Base-by-base conservation (phyloP, 441 rosid genomes). In the Isatis lusitanica region DNA sequence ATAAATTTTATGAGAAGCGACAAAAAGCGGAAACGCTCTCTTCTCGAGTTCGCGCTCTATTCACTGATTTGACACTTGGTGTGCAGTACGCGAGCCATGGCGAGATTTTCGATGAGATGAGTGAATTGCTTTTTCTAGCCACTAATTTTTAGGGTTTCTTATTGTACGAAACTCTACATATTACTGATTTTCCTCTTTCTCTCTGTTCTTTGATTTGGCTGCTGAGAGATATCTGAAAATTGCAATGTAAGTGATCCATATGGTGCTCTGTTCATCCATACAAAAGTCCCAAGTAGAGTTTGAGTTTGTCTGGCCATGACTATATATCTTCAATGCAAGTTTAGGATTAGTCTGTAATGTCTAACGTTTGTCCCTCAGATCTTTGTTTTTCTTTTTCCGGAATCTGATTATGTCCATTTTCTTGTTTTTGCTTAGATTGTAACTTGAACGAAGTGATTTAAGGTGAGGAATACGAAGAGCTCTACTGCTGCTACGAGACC, bases 41-140 rank as follows among this genome's bases (percentile, higher is more conserved):
- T 40, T 64, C 7, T 56, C 64, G 47, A 63, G 9, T 51, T 43
- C 10, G 48, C 76, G 70, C 65, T 73, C 64, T 53, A 43, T 48
- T 13, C 31, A 48, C 55, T 8, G 17, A 56, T 16, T 43, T 21
- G 48, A 12, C 50, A 36, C 30, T 39, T 39, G 66, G 24, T 35
- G 12, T 39, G 42, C 57, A 28, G 43, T 33, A 28, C 6, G 36
- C 6, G 58, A 64, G 56, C 63, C 55, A 43, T 64, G 58, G 58
- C 71, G 71, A 18, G 24, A 35, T 9, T 10, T 62, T 56, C 71
- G 42, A 73, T 64, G 71, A 63, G 58, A 35, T 0, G 2, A 65
- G 10, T n/a, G 2, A 65, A 10, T 38, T 5, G 6, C 16, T 26
- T 46, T 24, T 64, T 35, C 17, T 35, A 51, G 51, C 68, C 68